Base-by-base conservation (phyloP, 202 grass and related monocot genomes). In the Setaria viridis region DNA sequence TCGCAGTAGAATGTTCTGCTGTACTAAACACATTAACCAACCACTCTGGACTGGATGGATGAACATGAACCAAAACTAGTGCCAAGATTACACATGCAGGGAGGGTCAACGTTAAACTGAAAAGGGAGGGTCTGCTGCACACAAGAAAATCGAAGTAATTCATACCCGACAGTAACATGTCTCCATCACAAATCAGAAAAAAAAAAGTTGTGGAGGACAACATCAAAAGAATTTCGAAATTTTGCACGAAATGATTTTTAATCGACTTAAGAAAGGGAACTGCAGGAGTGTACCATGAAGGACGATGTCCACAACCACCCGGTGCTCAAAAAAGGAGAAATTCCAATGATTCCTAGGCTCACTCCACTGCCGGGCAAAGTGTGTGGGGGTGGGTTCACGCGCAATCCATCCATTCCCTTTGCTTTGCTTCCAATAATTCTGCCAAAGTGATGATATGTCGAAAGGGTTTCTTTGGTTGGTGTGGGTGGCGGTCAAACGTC, bases 351-450 rank as follows among this genome's bases (percentile, higher is more conserved):
- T 78, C 79, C 84, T 64, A 11, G 65, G 48, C 20, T 33, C 79
- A 64, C 19, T 41, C 78, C 43, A 78, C 49, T 72, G 35, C 64
- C 35, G 56, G 4, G 37, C 42, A 80, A 53, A 62, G 39, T 29
- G 48, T 51, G n/a, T 55, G 63, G 47, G 30, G 48, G 11, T 47
- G 11, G 10, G 56, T 50, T n/a, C 50, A 80, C 43, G 51, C 70
- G 7, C 58, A 47, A 25, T 8, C 74, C 9, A 41, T 41, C 6
- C 39, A 41, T 43, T 30, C 60, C 11, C 75, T 78, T 55, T 32
- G 78, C 59, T 76, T 87, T 70, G 59, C 58, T 74, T 69, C 62
- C 85, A 91, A 84, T 84, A 87, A 91, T 91, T 84, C 72, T 11
- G 35, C 68, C 60, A 80, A 62, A 19, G 51, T 11, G 58, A 78